Evolutionary conservation across 2,329 filamentous ascomycete species (phyloP), one percentile per base, ranked within the genome.

Genomic region (Ascochyta viciae-villosae): DNA sequence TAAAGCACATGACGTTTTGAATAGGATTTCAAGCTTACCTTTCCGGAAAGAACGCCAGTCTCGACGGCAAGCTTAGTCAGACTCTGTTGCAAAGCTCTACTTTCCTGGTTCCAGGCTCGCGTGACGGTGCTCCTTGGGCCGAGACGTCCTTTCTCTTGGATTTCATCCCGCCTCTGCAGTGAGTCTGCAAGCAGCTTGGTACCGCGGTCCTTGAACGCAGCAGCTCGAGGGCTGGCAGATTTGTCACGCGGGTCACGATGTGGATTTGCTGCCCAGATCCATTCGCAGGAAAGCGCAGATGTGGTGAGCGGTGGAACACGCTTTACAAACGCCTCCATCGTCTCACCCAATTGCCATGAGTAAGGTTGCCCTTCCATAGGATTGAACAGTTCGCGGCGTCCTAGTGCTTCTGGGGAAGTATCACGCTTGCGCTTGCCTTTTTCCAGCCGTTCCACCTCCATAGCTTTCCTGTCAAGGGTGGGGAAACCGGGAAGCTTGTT

Each of bases 191-290:
- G 79, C 15, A 90, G 80, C 1, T 84, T 79, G 38, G 73, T 74
- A 0, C 86, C 89, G 15, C 80, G 81, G 22, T 81, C 72, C 3
- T 80, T 76, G 34, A 91, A 84, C 0, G 79, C 74, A 0, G 70
- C 59, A 1, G 84, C 67, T 35, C 84, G 79, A 6, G 78, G 79
- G 22, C 31, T 45, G 13, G 38, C 40, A 29, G 47, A 54, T 44
- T 62, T 57, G 26, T 61, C 54, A 34, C 57, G 80, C 77, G 51
- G 78, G 26, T 79, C 47, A 22, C 67, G 63, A 66, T 83, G 83
- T 0, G 88, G 89, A 71, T 91, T 91, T 48, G 82, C 83, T 38
- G 90, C 84, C 78, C 84, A 92, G 43, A 96, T 91, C 89, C 90
- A 95, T 0, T 83, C 83, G 3, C 82, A 80, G 0, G 76, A 63